Evolutionary conservation across 164 flowering plant species (phyloP).

Genomic region (Hamamelis virginiana): DNA sequence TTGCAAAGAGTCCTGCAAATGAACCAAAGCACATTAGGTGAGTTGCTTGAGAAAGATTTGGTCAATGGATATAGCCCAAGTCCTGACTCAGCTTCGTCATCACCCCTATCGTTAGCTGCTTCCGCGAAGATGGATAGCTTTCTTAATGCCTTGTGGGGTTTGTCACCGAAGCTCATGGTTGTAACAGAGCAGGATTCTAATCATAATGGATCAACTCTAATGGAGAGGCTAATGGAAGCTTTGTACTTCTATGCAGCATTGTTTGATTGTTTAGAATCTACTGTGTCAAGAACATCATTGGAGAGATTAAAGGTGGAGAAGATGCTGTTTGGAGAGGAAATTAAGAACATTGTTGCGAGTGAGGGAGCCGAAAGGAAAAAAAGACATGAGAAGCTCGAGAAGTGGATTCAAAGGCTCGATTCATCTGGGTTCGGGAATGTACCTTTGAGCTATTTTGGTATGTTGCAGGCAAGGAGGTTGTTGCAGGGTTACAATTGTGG

Average conservation of each 20-base stretch:
- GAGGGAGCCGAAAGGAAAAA: conserved; percentile 82
- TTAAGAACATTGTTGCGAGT: conserved; percentile 85
- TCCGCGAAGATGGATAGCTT: conserved; percentile 62
- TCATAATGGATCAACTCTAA: conserved; percentile 69
- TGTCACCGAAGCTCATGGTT: conserved; percentile 85
- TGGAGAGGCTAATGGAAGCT: conserved; percentile 84
- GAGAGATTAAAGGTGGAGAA: conserved; percentile 86
- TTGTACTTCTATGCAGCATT: conserved; percentile 80
- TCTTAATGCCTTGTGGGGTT: conserved; percentile 63
- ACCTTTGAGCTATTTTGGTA: conserved; percentile 65
- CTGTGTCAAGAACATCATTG: conserved; percentile 57
- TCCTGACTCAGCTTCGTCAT: conserved; percentile 66
- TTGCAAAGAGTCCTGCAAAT: conserved; percentile 45
- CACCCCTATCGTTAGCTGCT: conserved; percentile 36
- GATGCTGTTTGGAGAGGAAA: conserved; percentile 84
- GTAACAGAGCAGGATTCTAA: conserved; percentile 85
- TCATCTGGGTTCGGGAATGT: conserved; percentile 66
- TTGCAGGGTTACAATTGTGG: conserved; percentile 68
- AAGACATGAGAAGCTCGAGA: conserved; percentile 86
- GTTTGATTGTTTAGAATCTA: conserved; percentile 88
- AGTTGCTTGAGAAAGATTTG: conserved; percentile 58
- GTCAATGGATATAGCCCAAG: conserved; percentile 54
- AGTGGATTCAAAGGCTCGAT: conserved; percentile 76
- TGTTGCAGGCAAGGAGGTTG: conserved; percentile 72
- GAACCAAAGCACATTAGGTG: conserved; percentile 53